These are phyloP conservation scores for Cichorium intybus DNA, from an alignment of 140 eudicot species.

Conservation along the genomic window DNA sequence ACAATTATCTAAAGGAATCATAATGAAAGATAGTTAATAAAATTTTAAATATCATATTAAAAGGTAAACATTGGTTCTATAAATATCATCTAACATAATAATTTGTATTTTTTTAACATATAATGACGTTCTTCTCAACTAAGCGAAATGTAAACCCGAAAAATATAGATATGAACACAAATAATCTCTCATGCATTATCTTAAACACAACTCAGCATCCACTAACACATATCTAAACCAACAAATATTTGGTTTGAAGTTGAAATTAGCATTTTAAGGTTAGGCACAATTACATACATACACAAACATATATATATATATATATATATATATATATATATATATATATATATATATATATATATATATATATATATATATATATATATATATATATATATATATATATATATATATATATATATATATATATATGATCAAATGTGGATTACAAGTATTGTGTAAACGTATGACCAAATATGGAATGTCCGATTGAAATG, in stretches of 20 bases:
- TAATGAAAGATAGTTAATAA: no score
- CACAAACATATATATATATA: background rate
- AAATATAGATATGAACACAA: background rate
- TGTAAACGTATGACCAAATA: no score
- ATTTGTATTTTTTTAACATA: background rate
- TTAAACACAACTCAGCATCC: slow-evolving; percentile 37
- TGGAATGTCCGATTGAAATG: no score
- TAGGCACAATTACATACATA: slow-evolving; percentile 25
- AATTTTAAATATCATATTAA: no score
- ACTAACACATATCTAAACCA: slow-evolving; percentile 24
- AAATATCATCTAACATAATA: background rate
- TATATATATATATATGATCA: no score
- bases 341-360: background rate
- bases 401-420: no score
- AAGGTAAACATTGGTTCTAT: background rate
- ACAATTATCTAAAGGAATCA: no score
- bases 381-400: no score
- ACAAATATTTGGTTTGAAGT: background rate
- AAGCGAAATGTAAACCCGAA: background rate
- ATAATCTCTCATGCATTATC: slow-evolving; percentile 12
- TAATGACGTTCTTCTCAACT: background rate
- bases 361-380: no score
- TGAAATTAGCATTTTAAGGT: slow-evolving; percentile 15
- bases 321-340: background rate
- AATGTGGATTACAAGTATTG: no score